Evolutionary conservation across 1,139 yeast species (phyloP), one percentile per base, ranked within the genome.

Genomic region (Yamadazyma taylorii): DNA sequence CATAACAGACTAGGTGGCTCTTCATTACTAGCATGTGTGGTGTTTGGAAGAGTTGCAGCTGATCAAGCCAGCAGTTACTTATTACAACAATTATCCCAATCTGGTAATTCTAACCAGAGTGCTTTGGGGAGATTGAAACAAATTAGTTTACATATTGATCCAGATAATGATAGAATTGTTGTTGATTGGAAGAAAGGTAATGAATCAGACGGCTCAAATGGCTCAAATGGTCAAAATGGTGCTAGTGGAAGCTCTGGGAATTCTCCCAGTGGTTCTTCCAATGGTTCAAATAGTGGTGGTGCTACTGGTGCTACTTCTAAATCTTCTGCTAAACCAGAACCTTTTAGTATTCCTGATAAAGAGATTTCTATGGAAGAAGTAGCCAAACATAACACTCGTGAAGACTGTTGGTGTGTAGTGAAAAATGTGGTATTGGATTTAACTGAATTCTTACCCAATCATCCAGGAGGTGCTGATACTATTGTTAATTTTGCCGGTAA

Each of bases 381-480:
- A 19, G 72, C 78, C n/a, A 70, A 77, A 49, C 95, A 85, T 62
- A 76, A 79, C 58, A 61, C 56, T 6, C 66, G 66, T 16, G 71
- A 69, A 19, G 92, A 85, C 54, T 83, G 96, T 61, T 90, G 97
- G 97, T 84, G 88, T 34, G 81, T 86, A 8, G 79, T 90, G 41
- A 83, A 88, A 48, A 89, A 89, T 36, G 79, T 85, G 33, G 96
- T 86, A 24, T 81, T 88, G 56, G 88, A 92, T 58, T 73, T 90
- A 47, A 85, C 97, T 0, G 77, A 79, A 24, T 92, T 92, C 55
- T 69, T 86, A 40, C 69, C 78, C 17, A 71, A 79, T 33, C 98
- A 92, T 60, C 97, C 97, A 1, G 98, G 97, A 42, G 98, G 97
- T 2, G 75, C 74, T 43, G 71, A 73, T 21, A 79, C 90, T 21